Evolutionary conservation across 1,139 yeast species (phyloP).

Genomic region (Yamadazyma dushanensis): DNA sequence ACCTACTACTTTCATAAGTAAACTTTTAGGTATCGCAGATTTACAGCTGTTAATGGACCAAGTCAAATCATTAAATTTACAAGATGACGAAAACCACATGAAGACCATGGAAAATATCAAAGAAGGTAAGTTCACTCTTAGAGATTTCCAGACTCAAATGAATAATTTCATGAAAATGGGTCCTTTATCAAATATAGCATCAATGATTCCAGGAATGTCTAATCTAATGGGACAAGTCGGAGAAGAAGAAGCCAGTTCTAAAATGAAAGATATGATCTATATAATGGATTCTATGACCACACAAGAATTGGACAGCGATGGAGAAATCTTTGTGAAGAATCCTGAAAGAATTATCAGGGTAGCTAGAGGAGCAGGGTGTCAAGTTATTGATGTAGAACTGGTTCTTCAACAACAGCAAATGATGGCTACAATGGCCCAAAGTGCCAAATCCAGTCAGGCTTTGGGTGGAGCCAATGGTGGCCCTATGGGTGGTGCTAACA

Average conservation of each 20-base stretch:
- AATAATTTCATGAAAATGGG: slow-evolving; percentile 96
- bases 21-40: slow-evolving; percentile 92
- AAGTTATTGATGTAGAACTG: slow-evolving; percentile 92
- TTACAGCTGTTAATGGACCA: slow-evolving; percentile 93
- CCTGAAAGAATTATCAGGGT: slow-evolving; percentile 88
- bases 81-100: slow-evolving; percentile 65
- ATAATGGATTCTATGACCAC: slow-evolving; percentile 97
- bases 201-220: slow-evolving; percentile 94
- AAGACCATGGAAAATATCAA: slow-evolving; percentile 91
- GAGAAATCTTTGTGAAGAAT: slow-evolving; percentile 72
- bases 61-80: slow-evolving; percentile 83
- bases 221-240: slow-evolving; percentile 83
- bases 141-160: slow-evolving; percentile 94
- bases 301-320: slow-evolving; percentile 88
- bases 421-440: slow-evolving; percentile 92
- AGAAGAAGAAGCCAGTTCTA: slow-evolving; percentile 83
- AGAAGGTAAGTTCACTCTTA: slow-evolving; percentile 90
- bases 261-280: slow-evolving; percentile 85
- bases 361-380: slow-evolving; percentile 95
- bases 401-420: slow-evolving; percentile 87
- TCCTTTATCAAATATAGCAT: slow-evolving; percentile 87
- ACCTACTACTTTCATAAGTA: slow-evolving; percentile 85
- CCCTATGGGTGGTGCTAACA: slow-evolving; percentile 22
- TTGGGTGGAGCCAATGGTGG: slow-evolving; percentile 37
- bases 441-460: slow-evolving; percentile 57